Evolutionary conservation across 179 eudicot species (phyloP).

Genomic region (Dionaea muscipula): DNA sequence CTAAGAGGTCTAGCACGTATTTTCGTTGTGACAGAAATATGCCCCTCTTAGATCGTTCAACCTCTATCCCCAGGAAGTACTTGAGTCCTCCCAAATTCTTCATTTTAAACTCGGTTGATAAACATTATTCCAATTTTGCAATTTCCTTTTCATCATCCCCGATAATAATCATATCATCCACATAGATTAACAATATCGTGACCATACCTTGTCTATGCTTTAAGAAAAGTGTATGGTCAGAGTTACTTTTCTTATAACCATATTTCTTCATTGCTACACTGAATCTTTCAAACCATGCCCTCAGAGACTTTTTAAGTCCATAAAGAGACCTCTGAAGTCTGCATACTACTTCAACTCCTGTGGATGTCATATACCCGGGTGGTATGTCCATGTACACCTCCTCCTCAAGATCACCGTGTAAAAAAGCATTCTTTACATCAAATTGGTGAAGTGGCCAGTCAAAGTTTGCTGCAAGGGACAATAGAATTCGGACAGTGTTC

Average conservation of each 20-base stretch:
- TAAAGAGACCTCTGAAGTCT: neutral
- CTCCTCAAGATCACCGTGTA: neutral
- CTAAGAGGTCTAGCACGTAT: too few species aligned
- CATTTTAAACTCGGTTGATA: neutral
- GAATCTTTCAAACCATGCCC: neutral
- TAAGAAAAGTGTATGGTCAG: neutral
- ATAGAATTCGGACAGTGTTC: neutral
- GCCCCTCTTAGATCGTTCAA: too few species aligned
- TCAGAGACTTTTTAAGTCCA: neutral
- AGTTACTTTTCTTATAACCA: neutral
- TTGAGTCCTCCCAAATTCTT: neutral
- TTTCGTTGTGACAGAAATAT: too few species aligned
- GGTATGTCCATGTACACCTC: neutral
- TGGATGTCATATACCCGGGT: too few species aligned
- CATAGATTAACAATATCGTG: neutral
- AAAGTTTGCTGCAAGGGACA: constrained; percentile 1
- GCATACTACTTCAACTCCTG: neutral
- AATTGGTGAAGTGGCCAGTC: neutral
- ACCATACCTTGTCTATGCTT: neutral
- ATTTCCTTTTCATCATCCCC: neutral
- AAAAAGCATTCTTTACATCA: constrained; percentile 1
- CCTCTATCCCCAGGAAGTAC: neutral
- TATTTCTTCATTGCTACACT: neutral
- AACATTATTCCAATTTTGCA: neutral
- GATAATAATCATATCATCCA: constrained; percentile 1